Evolutionary conservation across 2,329 filamentous ascomycete genomes (phyloP), one percentile per base, ranked within the genome.

Genomic region (Fusarium protoensiforme): DNA sequence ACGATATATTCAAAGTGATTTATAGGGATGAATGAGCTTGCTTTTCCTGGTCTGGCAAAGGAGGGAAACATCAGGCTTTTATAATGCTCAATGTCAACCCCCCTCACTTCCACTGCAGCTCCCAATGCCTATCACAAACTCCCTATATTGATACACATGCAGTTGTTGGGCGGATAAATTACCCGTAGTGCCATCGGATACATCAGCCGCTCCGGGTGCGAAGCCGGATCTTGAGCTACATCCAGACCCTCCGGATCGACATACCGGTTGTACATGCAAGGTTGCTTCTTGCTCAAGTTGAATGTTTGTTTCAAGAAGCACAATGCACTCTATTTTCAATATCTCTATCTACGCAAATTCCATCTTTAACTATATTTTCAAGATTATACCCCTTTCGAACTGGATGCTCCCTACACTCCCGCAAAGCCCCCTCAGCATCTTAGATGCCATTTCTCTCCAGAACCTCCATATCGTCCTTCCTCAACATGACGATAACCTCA

Each of bases 401-500:
- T 16, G 6, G 7, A 46, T 27, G 20, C 16, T 7, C 41, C 33
- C 22, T 22, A 22, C 5, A 20, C n/a, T 14, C 41, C 22, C 41
- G 22, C 3, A 29, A 51, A 7, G n/a, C n/a, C 16, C 16, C 46
- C 46, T 10, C 5, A 10, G 5, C 22, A 18, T 11, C 14, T 48
- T 36, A 39, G 24, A 59, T 59, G 0, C 22, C 41, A 20, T 64
- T 58, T 9, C 54, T 48, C 38, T 67, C 60, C 22, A 69, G 14
- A 36, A 36, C 38, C 24, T 41, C 64, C 64, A 70, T 51, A 31
- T 67, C 54, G 43, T 68, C 56, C 35, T 20, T 64, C 16, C 60
- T 39, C n/a, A 70, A 16, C 68, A 70, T 67, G 16, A 70, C 20
- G 7, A 70, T 51, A 8, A 68, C 41, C 18, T 70, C 64, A 16